phyloP scores from a whole-genome alignment of 805 yeast genomes.

The Phaffomyces opuntiae region DNA sequence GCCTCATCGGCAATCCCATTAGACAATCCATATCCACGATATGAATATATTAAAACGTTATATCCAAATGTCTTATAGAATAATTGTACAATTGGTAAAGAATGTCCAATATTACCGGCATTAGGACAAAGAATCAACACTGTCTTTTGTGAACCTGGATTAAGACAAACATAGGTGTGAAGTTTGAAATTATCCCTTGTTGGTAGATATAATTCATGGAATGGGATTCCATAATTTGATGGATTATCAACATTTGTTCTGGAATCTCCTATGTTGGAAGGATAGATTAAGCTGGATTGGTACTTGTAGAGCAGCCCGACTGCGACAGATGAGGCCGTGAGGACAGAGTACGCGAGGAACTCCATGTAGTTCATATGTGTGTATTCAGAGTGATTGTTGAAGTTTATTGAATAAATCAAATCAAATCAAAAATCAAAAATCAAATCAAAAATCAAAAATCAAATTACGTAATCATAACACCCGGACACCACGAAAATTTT shows the following conservation, averaged over 20 bases:
- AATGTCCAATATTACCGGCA: conserved; percentile 94
- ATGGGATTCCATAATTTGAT: conserved; percentile 56
- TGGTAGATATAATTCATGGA: conserved; percentile 47
- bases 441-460: too few species aligned
- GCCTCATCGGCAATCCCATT: conserved; percentile 69
- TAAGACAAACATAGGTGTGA: conserved; percentile 56
- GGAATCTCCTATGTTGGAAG: conserved; percentile 73
- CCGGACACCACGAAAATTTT: too few species aligned
- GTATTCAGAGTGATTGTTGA: not conserved
- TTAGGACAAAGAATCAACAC: conserved; percentile 80
- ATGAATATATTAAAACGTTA: conserved; percentile 80
- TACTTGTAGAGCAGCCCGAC: conserved; percentile 49
- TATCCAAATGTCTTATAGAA: conserved; percentile 56
- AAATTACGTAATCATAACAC: too few species aligned
- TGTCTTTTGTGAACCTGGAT: conserved; percentile 56
- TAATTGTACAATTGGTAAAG: conserved; percentile 69
- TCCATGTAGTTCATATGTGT: conserved; percentile 14
- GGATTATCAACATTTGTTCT: conserved; percentile 71
- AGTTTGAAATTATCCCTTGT: conserved; percentile 68
- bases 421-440: not conserved
- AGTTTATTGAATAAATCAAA: not conserved
- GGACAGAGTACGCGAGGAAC: conserved; percentile 36
- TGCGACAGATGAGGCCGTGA: conserved; percentile 36
- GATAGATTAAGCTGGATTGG: conserved; percentile 73
- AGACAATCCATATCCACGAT: conserved; percentile 85